phyloP scores from a whole-genome alignment of 352 stramenopile species.

The Globisporangium spiculum region DNA sequence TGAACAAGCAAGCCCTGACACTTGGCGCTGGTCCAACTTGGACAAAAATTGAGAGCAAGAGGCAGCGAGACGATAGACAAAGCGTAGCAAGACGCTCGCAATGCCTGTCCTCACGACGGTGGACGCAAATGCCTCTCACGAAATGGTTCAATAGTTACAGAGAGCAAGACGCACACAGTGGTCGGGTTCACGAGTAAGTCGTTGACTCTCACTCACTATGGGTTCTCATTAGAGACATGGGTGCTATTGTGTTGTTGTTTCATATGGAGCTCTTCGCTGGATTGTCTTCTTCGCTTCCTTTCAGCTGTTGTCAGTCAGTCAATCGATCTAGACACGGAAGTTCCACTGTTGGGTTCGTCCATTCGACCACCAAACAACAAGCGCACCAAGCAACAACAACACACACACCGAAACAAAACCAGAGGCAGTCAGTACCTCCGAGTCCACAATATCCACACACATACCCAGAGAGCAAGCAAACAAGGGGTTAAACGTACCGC shows the following conservation, averaged over 20 bases:
- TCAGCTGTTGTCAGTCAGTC: not conserved
- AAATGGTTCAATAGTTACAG: not conserved
- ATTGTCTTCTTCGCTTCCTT: not conserved
- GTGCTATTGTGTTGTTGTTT: not conserved
- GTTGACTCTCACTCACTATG: not conserved
- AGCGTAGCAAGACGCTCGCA: not conserved
- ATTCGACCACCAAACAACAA: not conserved
- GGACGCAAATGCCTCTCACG: not conserved
- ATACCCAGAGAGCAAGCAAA: not conserved
- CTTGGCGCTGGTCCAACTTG: not conserved
- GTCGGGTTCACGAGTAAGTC: too few species aligned
- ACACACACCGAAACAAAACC: conserved; percentile 5
- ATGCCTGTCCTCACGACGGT: not conserved
- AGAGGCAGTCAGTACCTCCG: conserved; percentile 13
- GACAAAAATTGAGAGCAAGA: not conserved
- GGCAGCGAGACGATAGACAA: not conserved
- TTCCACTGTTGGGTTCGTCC: conserved; percentile 43
- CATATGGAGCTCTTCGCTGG: not conserved
- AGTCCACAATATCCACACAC: conserved; percentile 1
- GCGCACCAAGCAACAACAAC: conserved; percentile 1
- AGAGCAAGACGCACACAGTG: not conserved
- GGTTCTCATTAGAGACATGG: not conserved
- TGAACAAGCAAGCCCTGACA: not conserved
- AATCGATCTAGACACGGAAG: conserved; percentile 51
- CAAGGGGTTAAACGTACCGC: conserved; percentile 31